phyloP scores from a whole-genome alignment of 768 basidiomycete genomes.

The Atractiella rhizophila region DNA sequence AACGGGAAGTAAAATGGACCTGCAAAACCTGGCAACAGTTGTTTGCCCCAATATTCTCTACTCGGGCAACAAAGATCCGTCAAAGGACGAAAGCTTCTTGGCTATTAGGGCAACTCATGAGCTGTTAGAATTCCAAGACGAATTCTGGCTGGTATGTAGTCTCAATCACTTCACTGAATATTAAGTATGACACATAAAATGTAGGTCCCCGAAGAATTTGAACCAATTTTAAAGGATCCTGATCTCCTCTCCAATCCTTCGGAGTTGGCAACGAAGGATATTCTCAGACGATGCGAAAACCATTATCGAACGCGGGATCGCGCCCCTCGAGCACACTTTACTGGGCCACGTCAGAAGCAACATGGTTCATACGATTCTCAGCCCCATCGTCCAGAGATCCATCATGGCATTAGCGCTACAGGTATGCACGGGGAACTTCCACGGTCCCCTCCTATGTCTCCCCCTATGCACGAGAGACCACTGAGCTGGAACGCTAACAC shows the following conservation, averaged over 20 bases:
- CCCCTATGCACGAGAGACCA: no score
- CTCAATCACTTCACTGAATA: background rate
- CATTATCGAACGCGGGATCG: slow-evolving; percentile 23
- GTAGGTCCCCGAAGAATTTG: slow-evolving; percentile 53
- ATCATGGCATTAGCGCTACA: no score
- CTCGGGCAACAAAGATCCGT: slow-evolving; percentile 43
- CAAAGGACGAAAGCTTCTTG: slow-evolving; percentile 76
- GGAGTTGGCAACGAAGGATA: slow-evolving; percentile 80
- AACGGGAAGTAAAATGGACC: slow-evolving; percentile 95
- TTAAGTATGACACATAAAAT: background rate
- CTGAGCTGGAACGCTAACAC: no score
- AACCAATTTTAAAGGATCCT: slow-evolving; percentile 63
- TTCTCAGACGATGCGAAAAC: slow-evolving; percentile 82
- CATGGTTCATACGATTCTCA: no score
- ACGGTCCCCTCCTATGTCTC: no score
- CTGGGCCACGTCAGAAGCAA: background rate
- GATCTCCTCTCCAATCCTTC: slow-evolving; percentile 69
- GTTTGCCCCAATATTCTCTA: slow-evolving; percentile 96
- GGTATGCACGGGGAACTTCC: no score
- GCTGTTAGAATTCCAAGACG: slow-evolving; percentile 76
- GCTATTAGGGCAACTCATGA: slow-evolving; percentile 64
- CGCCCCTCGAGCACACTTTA: background rate
- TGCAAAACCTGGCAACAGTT: slow-evolving; percentile 82
- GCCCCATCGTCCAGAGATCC: no score
- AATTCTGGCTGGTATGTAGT: slow-evolving; percentile 45